A percentile compares a stretch with the other conserved stretches of the same genome.
Conservation (phyloP, 129 eudicot species). For the Pittosporum tobira region DNA sequence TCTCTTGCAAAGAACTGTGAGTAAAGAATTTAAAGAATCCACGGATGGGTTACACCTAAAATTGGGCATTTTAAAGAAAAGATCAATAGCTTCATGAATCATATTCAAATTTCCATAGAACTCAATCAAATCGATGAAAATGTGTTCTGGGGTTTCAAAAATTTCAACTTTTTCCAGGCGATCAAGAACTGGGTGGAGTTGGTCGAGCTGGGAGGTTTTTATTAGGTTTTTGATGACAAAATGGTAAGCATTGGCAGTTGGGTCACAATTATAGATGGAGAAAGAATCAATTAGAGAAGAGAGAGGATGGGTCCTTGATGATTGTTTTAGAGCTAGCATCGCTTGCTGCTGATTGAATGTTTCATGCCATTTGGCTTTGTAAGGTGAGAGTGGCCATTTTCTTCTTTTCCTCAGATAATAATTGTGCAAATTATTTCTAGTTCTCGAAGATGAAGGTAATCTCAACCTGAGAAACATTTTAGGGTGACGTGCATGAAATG, state of each 20-base stretch:
- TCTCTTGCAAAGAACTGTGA: slow-evolving; percentile 40
- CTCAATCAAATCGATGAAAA: slow-evolving; percentile 52
- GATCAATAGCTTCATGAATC: slow-evolving; percentile 46
- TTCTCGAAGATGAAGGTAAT: slow-evolving; percentile 13
- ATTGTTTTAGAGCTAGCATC: slow-evolving; percentile 27
- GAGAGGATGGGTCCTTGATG: slow-evolving; percentile 31
- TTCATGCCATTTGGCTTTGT: slow-evolving; percentile 42
- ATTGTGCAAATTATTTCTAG: slow-evolving; percentile 32
- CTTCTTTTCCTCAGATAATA: slow-evolving; percentile 52
- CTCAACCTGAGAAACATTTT: slow-evolving; percentile 2
- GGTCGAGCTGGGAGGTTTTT: slow-evolving; percentile 28
- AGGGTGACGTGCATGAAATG: neutral
- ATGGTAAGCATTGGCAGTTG: slow-evolving; percentile 58
- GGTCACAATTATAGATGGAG: slow-evolving; percentile 36
- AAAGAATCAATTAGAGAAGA: slow-evolving; percentile 39
- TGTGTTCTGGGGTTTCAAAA: slow-evolving; percentile 60
- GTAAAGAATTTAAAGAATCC: slow-evolving; percentile 44
- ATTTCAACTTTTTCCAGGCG: slow-evolving; percentile 42
- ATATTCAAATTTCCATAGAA: slow-evolving; percentile 28
- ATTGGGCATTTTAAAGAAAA: slow-evolving; percentile 46
- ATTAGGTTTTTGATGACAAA: slow-evolving; percentile 49
- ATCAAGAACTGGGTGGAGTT: slow-evolving; percentile 32
- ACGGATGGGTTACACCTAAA: slow-evolving; percentile 59
- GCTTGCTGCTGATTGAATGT: slow-evolving; percentile 44
- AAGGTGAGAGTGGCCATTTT: slow-evolving; percentile 63